A percentile compares a stretch with the other conserved stretches of the same genome.
phyloP scores from a whole-genome alignment of 257 asterid genomes.

The Apocynum venetum region DNA sequence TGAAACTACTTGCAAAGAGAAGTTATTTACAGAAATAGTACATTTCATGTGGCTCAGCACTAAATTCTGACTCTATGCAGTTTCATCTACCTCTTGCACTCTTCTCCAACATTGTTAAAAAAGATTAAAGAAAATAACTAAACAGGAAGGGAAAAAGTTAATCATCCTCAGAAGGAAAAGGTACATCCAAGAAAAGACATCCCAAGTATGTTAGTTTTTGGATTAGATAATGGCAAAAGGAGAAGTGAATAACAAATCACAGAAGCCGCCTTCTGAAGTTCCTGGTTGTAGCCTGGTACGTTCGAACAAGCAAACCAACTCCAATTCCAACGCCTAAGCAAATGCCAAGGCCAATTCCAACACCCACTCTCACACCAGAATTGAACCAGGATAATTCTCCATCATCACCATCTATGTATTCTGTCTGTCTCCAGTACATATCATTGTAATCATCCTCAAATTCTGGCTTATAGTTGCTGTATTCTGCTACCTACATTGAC shows the following conservation, averaged over 20 bases:
- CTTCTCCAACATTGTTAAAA: not conserved
- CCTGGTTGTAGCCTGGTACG: slow-evolving; percentile 52
- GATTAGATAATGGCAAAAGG: not conserved
- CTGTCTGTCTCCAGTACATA: slow-evolving; percentile 35
- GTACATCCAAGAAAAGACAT: slow-evolving; percentile 5
- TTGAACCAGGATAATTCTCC: slow-evolving; percentile 75
- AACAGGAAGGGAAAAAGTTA: not conserved
- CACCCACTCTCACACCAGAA: slow-evolving; percentile 80
- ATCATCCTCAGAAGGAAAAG: not conserved
- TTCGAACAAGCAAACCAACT: slow-evolving; percentile 58
- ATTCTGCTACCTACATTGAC: not conserved
- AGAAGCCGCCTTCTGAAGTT: slow-evolving; percentile 66
- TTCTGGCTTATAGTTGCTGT: slow-evolving; percentile 20
- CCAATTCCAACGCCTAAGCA: slow-evolving; percentile 70
- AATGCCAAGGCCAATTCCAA: slow-evolving; percentile 68
- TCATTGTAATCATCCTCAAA: slow-evolving; percentile 34
- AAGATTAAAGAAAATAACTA: not conserved
- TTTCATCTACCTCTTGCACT: slow-evolving; percentile 6
- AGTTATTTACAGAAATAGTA: slow-evolving; percentile 14
- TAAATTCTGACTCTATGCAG: not conserved
- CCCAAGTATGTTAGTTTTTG: slow-evolving; percentile 10
- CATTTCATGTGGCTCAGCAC: not conserved
- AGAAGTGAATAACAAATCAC: slow-evolving; percentile 13
- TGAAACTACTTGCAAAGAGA: not conserved
- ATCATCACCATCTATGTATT: slow-evolving; percentile 49